Conservation (phyloP, 306 rosid genomes). For the Hylodesmum podocarpum region DNA sequence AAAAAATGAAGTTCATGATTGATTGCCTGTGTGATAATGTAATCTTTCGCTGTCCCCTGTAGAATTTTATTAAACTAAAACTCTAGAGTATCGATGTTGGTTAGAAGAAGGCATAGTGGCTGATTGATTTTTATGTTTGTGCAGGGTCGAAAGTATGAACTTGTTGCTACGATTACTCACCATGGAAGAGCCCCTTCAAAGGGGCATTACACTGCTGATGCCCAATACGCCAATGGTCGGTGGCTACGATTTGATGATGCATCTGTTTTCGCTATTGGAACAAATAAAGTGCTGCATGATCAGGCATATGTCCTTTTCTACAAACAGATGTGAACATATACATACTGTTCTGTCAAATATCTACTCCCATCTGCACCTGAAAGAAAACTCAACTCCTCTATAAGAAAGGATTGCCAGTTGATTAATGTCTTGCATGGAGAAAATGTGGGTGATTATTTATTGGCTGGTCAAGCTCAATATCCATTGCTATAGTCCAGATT, state of each 20-base stretch:
- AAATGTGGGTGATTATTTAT: conserved; percentile 6
- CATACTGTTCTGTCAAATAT: neutral
- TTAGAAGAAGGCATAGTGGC: neutral
- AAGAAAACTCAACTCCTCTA: neutral
- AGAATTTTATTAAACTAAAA: conserved; percentile 8
- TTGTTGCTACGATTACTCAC: conserved; percentile 93
- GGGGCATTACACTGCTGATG: conserved; percentile 97
- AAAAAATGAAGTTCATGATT: neutral
- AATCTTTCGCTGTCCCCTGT: neutral
- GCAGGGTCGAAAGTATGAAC: conserved; percentile 88
- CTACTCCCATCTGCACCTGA: neutral
- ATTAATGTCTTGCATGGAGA: conserved; percentile 16
- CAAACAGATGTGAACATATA: conserved; percentile 50
- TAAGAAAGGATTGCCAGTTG: neutral
- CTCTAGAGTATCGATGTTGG: neutral
- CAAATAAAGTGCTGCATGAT: conserved; percentile 73
- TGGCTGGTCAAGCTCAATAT: conserved; percentile 13
- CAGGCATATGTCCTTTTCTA: conserved; percentile 92
- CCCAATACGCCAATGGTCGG: conserved; percentile 53
- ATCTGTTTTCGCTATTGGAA: conserved; percentile 68
- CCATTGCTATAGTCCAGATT: conserved; percentile 5
- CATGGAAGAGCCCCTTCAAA: conserved; percentile 93
- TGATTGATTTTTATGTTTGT: conserved; percentile 17
- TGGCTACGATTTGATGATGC: conserved; percentile 93
- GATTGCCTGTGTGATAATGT: neutral